These are phyloP conservation scores for Cytospora piceicola DNA, from an alignment of 2,329 filamentous ascomycete species.

Conservation along the genomic window DNA sequence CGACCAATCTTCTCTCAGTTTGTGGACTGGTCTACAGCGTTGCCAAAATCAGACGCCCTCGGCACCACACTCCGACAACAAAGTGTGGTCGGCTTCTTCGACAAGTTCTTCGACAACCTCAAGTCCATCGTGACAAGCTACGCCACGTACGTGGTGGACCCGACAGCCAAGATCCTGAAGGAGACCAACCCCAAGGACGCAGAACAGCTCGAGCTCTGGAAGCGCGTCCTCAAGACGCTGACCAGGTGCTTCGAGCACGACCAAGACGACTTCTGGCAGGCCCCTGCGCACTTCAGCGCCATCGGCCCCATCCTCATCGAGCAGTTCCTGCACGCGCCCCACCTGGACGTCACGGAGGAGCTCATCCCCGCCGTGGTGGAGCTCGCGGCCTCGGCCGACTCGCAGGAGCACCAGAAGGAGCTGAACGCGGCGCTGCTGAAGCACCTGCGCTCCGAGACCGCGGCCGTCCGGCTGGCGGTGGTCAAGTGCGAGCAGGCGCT, in stretches of 20 bases:
- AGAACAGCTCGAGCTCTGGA: conserved; percentile 66
- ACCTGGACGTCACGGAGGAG: conserved; percentile 50
- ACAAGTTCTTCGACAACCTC: conserved; percentile 79
- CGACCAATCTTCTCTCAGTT: conserved; percentile 85
- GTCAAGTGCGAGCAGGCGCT: conserved; percentile 81
- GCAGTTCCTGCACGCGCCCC: conserved; percentile 61
- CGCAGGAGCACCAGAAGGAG: conserved; percentile 87
- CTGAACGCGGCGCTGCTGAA: conserved; percentile 80
- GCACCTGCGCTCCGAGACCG: conserved; percentile 73
- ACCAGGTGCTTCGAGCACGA: conserved; percentile 82
- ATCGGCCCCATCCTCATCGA: conserved; percentile 71
- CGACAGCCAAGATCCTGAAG: conserved; percentile 66
- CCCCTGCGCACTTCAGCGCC: conserved; percentile 79
- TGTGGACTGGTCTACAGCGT: conserved; percentile 75
- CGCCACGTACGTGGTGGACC: conserved; percentile 80
- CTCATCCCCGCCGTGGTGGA: conserved; percentile 78
- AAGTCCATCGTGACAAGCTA: conserved; percentile 96
- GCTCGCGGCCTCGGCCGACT: conserved; percentile 79
- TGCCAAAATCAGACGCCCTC: conserved; percentile 63
- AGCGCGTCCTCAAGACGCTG: conserved; percentile 71
- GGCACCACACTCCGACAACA: conserved; percentile 68
- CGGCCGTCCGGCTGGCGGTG: conserved; percentile 76
- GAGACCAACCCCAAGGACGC: conserved; percentile 49
- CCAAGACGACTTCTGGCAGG: conserved; percentile 95
- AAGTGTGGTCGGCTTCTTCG: conserved; percentile 80